phyloP scores from a whole-genome alignment of 306 rosid genomes.

The Alnus rubra region DNA sequence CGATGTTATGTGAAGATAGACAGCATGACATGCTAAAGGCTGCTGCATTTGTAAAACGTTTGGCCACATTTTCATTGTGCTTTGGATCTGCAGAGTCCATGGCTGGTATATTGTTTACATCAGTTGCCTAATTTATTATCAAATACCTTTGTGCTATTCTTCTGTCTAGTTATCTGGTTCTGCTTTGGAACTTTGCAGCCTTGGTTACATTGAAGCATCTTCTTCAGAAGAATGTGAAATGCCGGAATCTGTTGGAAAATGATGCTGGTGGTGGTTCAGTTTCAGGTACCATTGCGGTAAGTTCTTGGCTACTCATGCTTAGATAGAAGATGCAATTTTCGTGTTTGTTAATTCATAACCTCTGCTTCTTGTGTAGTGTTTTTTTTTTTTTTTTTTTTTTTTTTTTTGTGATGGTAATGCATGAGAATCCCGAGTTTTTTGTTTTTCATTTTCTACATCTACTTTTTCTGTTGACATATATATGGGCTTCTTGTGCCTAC shows the following conservation, averaged over 20 bases:
- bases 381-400: background rate
- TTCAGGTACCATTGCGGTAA: constrained; percentile 74
- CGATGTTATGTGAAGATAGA: constrained; percentile 92
- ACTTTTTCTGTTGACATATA: background rate
- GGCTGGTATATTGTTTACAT: constrained; percentile 64
- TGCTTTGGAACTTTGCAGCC: constrained; percentile 54
- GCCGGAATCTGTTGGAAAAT: constrained; percentile 95
- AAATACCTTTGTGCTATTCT: background rate
- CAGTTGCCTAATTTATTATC: background rate
- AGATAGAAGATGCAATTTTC: background rate
- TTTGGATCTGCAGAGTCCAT: constrained; percentile 85
- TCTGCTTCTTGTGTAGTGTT: background rate
- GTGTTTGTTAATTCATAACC: background rate
- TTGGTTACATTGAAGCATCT: constrained; percentile 88
- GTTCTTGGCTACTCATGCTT: constrained; percentile 24
- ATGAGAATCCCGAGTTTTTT: background rate
- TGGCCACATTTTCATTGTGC: constrained; percentile 69
- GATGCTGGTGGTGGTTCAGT: constrained; percentile 95
- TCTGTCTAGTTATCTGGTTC: constrained; percentile 14
- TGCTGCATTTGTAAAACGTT: constrained; percentile 91
- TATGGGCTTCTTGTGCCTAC: background rate
- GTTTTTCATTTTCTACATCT: background rate
- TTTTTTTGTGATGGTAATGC: too few relatives aligned
- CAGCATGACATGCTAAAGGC: constrained; percentile 99
- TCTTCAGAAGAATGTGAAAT: constrained; percentile 84